Percentiles rank a stretch among this genome's conserved stretches.
Conservation (phyloP, 2,329 filamentous ascomycete species). For the Pyrenophora graminea region DNA sequence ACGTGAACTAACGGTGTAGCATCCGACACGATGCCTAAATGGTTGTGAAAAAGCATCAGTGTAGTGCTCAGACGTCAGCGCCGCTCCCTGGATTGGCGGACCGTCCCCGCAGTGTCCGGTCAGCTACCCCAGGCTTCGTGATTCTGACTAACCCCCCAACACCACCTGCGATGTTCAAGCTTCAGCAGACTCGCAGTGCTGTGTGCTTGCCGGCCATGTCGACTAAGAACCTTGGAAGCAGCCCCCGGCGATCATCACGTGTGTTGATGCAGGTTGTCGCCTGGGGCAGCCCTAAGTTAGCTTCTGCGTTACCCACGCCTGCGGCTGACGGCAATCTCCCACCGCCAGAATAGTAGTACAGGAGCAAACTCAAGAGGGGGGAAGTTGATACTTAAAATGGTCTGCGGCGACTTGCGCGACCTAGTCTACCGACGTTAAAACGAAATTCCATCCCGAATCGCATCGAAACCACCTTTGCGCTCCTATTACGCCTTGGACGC, state of each 20-base stretch:
- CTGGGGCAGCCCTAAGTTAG: conserved; percentile 15
- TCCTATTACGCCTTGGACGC: not conserved
- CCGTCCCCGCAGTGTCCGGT: conserved; percentile 17
- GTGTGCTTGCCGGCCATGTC: not conserved
- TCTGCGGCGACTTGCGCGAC: conserved; percentile 16
- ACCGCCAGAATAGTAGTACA: conserved; percentile 7
- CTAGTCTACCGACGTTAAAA: conserved; percentile 6
- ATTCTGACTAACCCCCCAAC: not conserved
- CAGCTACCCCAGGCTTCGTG: not conserved
- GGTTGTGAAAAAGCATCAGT: not conserved
- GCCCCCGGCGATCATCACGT: conserved; percentile 24
- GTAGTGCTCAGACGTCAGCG: conserved; percentile 10
- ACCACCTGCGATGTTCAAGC: conserved; percentile 1
- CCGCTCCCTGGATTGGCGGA: conserved; percentile 15
- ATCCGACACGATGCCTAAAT: conserved; percentile 4
- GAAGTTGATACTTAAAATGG: conserved; percentile 2
- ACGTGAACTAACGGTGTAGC: conserved; percentile 1
- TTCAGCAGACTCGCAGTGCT: not conserved
- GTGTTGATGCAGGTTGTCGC: conserved; percentile 33
- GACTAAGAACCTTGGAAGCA: not conserved
- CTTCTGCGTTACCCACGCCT: conserved; percentile 14
- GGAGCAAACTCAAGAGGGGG: conserved; percentile 5
- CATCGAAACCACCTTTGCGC: conserved; percentile 5
- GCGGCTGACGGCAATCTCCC: conserved; percentile 22
- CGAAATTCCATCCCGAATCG: conserved; percentile 10